Evolutionary conservation across 1,139 yeast genomes (phyloP), one percentile per base, ranked within the genome.

Genomic region (Saccharomyces hybrid): DNA sequence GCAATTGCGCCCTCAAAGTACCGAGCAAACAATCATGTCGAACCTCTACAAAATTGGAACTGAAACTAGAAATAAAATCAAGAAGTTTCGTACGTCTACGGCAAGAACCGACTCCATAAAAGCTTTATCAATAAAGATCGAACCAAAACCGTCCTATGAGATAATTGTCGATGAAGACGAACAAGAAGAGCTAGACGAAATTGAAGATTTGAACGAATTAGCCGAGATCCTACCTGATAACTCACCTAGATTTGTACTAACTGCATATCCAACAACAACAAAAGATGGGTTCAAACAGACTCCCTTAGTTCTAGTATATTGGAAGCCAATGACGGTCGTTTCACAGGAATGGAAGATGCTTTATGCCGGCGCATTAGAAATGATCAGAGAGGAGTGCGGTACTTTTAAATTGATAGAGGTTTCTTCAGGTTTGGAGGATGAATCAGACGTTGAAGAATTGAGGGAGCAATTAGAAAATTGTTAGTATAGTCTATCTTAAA

Each of bases 351-450:
- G 80, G 66, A 81, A 86, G 67, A 90, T 90, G 97, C 73, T 88
- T 51, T 90, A 88, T 64, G 97, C 97, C 1, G 96, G 95, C 2
- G 95, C 96, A 0, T 80, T 88, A 28, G 97, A 90, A 66, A 73
- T 84, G 62, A 79, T 90, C 58, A 78, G 93, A 67, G 84, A 80
- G 54, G 84, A 84, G 64, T 88, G 95, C 16, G 91, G 93, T 13
- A 65, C 70, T 23, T 66, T 64, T 49, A 69, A 63, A 52, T 57
- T 65, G 16, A 57, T 70, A n/a, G 72, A 70, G 47, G 68, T 68
- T 9, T 57, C 67, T 9, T 61, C 67, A 3, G 69, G 70, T 2
- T 52, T 67, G 41, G 72, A 69, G 54, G 71, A 67, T 32, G 71
- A 67, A 8, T 64, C 60, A n/a, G 71, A 68, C 31, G 57, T 68